phyloP scores from a whole-genome alignment of 495 filamentous ascomycete species.

The Xylaria grammica region DNA sequence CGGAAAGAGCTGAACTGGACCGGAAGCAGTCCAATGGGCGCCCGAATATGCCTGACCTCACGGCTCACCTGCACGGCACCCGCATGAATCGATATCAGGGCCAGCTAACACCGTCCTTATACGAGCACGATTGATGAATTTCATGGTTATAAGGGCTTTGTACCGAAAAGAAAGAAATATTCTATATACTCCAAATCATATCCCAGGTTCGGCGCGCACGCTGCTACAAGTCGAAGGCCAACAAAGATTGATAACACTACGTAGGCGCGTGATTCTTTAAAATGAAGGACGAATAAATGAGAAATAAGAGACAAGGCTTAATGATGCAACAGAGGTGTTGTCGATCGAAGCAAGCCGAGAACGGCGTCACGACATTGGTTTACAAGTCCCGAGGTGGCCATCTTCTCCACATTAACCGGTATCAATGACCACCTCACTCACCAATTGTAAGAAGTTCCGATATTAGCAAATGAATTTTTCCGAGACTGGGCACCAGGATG shows the following conservation, averaged over 20 bases:
- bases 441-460: constrained; percentile 32
- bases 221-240: too few species aligned
- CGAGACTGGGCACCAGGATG: constrained; percentile 28
- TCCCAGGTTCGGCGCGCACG: too few species aligned
- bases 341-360: background rate
- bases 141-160: too few species aligned
- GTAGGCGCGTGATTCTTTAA: too few species aligned
- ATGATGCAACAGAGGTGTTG: background rate
- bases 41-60: background rate
- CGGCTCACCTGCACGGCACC: background rate
- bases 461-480: constrained; percentile 24
- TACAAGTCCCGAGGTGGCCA: constrained; percentile 21
- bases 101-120: too few species aligned
- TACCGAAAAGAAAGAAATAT: too few species aligned
- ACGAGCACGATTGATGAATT: too few species aligned
- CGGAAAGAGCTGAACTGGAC: background rate
- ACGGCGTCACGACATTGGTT: background rate
- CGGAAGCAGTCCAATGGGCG: background rate
- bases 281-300: too few species aligned
- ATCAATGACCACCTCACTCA: constrained; percentile 27
- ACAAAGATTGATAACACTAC: too few species aligned
- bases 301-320: background rate
- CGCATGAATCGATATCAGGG: too few species aligned
- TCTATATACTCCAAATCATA: too few species aligned
- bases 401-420: constrained; percentile 39